phyloP scores from a whole-genome alignment of 176 grass and related monocot species.

The Zoysia japonica region DNA sequence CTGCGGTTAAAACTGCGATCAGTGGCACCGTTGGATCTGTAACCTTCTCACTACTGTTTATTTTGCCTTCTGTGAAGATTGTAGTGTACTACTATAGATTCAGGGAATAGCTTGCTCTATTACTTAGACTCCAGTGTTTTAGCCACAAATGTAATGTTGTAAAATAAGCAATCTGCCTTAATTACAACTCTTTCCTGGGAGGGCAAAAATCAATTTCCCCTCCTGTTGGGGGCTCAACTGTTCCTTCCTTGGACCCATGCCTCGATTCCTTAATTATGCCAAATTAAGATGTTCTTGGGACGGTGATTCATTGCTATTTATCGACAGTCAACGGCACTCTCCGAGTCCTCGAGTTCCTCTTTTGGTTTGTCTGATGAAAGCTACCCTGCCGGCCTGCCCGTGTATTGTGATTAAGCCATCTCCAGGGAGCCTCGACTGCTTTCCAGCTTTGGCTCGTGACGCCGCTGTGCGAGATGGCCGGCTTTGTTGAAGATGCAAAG shows the following conservation, averaged over 20 bases:
- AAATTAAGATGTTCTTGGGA: neutral
- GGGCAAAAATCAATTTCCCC: neutral
- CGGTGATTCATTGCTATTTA: neutral
- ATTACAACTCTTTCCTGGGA: neutral
- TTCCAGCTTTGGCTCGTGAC: slow-evolving; percentile 37
- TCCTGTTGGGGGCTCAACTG: neutral
- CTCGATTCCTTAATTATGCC: neutral
- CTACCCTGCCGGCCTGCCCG: slow-evolving; percentile 24
- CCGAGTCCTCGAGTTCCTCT: slow-evolving; percentile 17
- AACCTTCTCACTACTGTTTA: slow-evolving; percentile 15
- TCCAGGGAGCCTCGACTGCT: slow-evolving; percentile 7
- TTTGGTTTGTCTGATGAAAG: slow-evolving; percentile 46
- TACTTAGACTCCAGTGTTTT: slow-evolving; percentile 9
- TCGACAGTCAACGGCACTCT: neutral
- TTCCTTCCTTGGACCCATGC: neutral
- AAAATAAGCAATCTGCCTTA: slow-evolving; percentile 42
- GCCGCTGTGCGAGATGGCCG: slow-evolving; percentile 46
- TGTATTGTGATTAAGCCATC: slow-evolving; percentile 27
- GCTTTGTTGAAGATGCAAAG: slow-evolving; percentile 44
- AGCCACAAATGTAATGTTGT: slow-evolving; percentile 41
- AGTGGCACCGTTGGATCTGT: slow-evolving; percentile 15
- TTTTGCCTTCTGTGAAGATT: slow-evolving; percentile 36
- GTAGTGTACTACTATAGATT: slow-evolving; percentile 52
- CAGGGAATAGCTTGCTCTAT: slow-evolving; percentile 33
- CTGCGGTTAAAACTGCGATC: neutral